phyloP scores from a whole-genome alignment of 345 rosid species.

The Draba incana region DNA sequence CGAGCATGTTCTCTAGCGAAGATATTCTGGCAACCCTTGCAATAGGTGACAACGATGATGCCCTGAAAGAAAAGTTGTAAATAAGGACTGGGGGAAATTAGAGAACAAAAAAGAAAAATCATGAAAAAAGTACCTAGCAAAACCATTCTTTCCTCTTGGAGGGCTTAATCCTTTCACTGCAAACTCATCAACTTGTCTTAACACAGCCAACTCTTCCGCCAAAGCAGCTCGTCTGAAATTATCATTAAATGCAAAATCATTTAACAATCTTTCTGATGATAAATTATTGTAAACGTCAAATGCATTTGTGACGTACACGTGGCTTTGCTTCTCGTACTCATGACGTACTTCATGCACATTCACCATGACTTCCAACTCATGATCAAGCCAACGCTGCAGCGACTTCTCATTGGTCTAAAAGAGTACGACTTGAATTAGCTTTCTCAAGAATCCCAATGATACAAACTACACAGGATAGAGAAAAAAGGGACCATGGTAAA shows the following conservation, averaged over 20 bases:
- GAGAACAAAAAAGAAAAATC: neutral
- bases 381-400: conserved; percentile 91
- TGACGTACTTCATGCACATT: conserved; percentile 97
- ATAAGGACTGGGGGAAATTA: neutral
- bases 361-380: conserved; percentile 98
- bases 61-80: conserved; percentile 55
- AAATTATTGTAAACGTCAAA: conserved; percentile 7
- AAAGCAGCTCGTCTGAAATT: conserved; percentile 86
- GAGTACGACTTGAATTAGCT: conserved; percentile 22
- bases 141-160: conserved; percentile 91
- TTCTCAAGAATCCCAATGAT: conserved; percentile 20
- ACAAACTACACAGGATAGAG: conserved; percentile 7
- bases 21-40: conserved; percentile 91
- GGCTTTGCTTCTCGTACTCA: conserved; percentile 97
- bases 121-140: conserved; percentile 65
- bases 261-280: neutral
- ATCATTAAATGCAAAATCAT: neutral
- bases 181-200: conserved; percentile 90
- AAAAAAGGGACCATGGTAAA: neutral
- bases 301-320: conserved; percentile 67
- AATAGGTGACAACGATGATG: conserved; percentile 90
- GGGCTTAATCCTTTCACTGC: conserved; percentile 89
- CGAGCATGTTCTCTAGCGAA: conserved; percentile 90
- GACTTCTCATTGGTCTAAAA: conserved; percentile 85
- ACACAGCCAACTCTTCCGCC: conserved; percentile 86